Evolutionary conservation across 2,329 filamentous ascomycete species (phyloP), one percentile per base, ranked within the genome.

Genomic region (Calonectria honghensis): DNA sequence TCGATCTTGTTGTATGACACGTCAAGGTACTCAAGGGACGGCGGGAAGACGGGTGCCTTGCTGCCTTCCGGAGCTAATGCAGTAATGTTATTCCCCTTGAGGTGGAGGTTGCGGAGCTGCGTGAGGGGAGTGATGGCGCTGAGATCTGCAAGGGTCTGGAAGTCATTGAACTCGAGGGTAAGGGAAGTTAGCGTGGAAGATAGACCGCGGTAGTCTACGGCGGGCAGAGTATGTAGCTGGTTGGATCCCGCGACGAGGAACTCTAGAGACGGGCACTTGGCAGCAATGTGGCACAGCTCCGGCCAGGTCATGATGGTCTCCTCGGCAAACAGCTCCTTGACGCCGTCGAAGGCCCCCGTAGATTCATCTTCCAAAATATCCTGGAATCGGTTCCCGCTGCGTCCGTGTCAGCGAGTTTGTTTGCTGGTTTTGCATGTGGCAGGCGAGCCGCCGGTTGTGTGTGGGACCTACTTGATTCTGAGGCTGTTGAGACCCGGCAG

Each of bases 1-100:
- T 88, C 83, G 37, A 96, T 89, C 20, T 88, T 85, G 84, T 96
- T 96, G 83, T 93, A 92, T 1, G 94, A 95, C 24, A 96, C 83
- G 82, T 96, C 94, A 20, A 96, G 85, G 75, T 94, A 94, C 57
- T 89, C 88, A 7, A 95, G 82, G 2, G 84, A 89, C 0, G 83
- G 57, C 4, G 91, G 83, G 79, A 95, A 93, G 10, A 88, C 79
- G 6, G 91, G 85, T 1, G 80, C 78, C 6, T 78, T 37, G 1
- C 59, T 41, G 18, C 76, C 79, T 10, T 81, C 73, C 2, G 83
- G 72, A 9, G 81, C 78, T 31, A 90, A 83, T 20, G 84, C 81
- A 20, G 86, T 85, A 76, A 98, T 94, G 65, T 87, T 89, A 85
- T 97, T 98, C 66, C 93, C 92, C 79, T 98, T 96, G 67, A 98